Conservation (phyloP, 805 yeast species). For the Metschnikowia rubicola region DNA sequence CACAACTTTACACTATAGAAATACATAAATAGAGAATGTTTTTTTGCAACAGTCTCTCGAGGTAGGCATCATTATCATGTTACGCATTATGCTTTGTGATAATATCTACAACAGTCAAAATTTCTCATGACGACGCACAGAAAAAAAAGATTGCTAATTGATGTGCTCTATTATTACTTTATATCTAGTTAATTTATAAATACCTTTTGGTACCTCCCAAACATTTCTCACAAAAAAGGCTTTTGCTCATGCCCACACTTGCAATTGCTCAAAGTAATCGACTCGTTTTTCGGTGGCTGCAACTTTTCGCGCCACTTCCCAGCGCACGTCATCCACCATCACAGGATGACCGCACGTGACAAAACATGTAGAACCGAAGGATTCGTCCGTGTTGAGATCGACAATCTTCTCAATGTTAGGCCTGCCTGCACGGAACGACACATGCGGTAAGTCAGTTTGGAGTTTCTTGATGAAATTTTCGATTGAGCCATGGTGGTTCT, state of each 20-base stretch:
- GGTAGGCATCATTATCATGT: no score
- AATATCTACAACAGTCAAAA: no score
- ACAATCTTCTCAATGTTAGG: conserved; percentile 15
- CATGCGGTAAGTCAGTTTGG: conserved; percentile 7
- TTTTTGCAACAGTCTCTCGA: no score
- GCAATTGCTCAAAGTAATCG: conserved; percentile 20
- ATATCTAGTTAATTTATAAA: no score
- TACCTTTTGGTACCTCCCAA: no score
- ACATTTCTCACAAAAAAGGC: no score
- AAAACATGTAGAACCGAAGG: conserved; percentile 19
- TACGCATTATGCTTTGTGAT: no score
- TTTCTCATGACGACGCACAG: no score
- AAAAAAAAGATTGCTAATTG: no score
- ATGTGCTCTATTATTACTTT: no score
- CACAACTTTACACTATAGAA: no score
- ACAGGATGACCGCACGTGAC: conserved; percentile 33
- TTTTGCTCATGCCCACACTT: conserved; percentile 19
- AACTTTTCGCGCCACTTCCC: conserved; percentile 14
- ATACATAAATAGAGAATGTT: no score
- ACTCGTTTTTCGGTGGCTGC: conserved; percentile 5
- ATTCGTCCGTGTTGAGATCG: background rate
- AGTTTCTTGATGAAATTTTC: conserved; percentile 7
- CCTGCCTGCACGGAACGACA: conserved; percentile 12
- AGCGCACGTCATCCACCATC: conserved; percentile 31
- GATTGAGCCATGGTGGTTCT: conserved; percentile 1